phyloP scores from a whole-genome alignment of 2,329 filamentous ascomycete species.

The Cryoendolithus antarcticus region DNA sequence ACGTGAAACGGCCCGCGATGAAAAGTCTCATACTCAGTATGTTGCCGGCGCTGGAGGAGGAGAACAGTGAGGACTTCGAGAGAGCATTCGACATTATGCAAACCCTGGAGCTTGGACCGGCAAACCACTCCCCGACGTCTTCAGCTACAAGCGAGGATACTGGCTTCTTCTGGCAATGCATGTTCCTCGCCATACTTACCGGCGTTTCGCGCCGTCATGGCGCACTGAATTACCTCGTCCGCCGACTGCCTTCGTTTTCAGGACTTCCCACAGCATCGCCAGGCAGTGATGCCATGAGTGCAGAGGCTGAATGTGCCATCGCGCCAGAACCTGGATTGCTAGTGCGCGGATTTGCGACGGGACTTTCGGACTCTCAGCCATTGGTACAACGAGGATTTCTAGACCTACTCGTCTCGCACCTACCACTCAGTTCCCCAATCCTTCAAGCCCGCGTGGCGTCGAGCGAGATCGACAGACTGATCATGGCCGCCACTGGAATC shows the following conservation, averaged over 20 bases:
- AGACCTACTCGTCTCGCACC: constrained; percentile 78
- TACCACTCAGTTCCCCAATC: constrained; percentile 72
- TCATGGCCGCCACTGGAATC: constrained; percentile 74
- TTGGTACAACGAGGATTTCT: constrained; percentile 90
- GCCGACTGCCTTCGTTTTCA: constrained; percentile 63
- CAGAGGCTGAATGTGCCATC: constrained; percentile 52
- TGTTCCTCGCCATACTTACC: constrained; percentile 87
- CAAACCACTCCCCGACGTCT: constrained; percentile 43
- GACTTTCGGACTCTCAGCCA: constrained; percentile 73
- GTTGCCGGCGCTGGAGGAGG: constrained; percentile 84
- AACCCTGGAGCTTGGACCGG: constrained; percentile 47
- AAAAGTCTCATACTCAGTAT: constrained; percentile 84
- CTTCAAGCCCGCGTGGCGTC: constrained; percentile 62
- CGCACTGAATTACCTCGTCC: constrained; percentile 72
- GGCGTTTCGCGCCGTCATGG: constrained; percentile 74
- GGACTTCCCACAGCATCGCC: neutral
- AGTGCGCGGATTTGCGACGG: constrained; percentile 82
- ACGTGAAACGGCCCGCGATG: constrained; percentile 68
- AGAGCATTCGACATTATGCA: constrained; percentile 68
- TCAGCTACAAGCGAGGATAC: no score
- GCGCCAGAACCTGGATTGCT: constrained; percentile 85
- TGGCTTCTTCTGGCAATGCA: constrained; percentile 97
- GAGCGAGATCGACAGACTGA: constrained; percentile 67
- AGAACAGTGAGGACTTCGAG: constrained; percentile 95
- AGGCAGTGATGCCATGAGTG: neutral